Percentiles rank a stretch among this genome's conserved stretches.
Evolutionary conservation across 2,329 filamentous ascomycete species (phyloP).

Genomic region (Lasiodiplodia citricola): DNA sequence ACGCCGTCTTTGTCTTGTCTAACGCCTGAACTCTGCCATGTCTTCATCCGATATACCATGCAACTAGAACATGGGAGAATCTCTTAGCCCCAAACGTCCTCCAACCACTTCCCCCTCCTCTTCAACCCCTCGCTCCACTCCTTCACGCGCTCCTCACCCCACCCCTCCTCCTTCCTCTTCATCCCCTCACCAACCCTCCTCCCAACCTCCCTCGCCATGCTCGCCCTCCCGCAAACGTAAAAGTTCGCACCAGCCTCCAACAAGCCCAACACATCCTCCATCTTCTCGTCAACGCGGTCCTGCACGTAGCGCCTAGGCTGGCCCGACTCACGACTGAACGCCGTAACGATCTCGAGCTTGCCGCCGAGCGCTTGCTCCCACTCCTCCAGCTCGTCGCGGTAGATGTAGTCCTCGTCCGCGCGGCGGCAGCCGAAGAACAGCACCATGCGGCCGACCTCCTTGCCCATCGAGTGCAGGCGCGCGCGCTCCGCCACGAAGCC

Average conservation of each 20-base stretch:
- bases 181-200: constrained; percentile 47
- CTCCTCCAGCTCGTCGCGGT: constrained; percentile 60
- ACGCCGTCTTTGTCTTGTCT: background rate
- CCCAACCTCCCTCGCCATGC: constrained; percentile 53
- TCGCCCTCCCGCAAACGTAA: constrained; percentile 67
- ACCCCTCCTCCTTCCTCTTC: constrained; percentile 42
- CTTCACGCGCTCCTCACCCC: constrained; percentile 49
- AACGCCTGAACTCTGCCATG: background rate
- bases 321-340: constrained; percentile 46
- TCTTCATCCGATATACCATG: background rate
- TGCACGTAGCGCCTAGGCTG: constrained; percentile 57
- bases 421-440: constrained; percentile 69
- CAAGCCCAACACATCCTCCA: constrained; percentile 50
- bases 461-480: constrained; percentile 52
- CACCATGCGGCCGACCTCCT: constrained; percentile 62
- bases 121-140: constrained; percentile 56
- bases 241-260: constrained; percentile 60
- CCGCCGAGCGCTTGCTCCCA: constrained; percentile 69
- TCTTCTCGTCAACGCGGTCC: constrained; percentile 56
- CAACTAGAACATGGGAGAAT: too few species aligned
- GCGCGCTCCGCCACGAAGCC: constrained; percentile 50
- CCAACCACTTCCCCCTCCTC: constrained; percentile 58
- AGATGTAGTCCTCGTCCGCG: constrained; percentile 63
- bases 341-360: constrained; percentile 66
- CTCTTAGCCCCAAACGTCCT: constrained; percentile 58